Conservation (phyloP, 352 stramenopile genomes). For the Thalassiosira hispida region DNA sequence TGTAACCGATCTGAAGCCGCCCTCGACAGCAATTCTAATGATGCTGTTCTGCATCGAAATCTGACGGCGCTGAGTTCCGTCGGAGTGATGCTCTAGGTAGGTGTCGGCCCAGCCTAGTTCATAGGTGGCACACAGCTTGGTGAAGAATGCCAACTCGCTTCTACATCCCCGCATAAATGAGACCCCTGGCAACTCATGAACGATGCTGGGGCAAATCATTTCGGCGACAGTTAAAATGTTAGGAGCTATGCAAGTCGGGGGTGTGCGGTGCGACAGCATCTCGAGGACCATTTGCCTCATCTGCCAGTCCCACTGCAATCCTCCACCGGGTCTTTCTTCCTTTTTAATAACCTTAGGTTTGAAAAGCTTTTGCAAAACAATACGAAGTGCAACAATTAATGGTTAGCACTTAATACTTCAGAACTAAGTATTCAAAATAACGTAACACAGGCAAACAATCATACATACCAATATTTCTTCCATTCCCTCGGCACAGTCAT, state of each 20-base stretch:
- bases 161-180: background rate
- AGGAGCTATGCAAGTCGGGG: background rate
- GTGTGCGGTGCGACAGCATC: background rate
- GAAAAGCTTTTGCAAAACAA: background rate
- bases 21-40: background rate
- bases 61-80: conserved; percentile 2
- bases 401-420: too few relatives aligned
- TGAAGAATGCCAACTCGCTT: background rate
- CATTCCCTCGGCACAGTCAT: background rate
- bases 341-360: background rate
- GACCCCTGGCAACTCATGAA: conserved; percentile 6
- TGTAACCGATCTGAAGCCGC: background rate
- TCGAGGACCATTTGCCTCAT: background rate
- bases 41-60: background rate
- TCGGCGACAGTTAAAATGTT: background rate
- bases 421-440: too few relatives aligned
- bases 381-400: background rate
- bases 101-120: background rate
- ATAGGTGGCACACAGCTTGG: background rate
- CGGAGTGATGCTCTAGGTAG: background rate
- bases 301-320: background rate
- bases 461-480: background rate
- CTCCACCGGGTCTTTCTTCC: background rate
- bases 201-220: background rate
- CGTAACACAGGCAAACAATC: too few relatives aligned